Evolutionary conservation across 1,284 basidiomycete genomes (phyloP), one percentile per base, ranked within the genome.

Genomic region (Tausonia pullulans): DNA sequence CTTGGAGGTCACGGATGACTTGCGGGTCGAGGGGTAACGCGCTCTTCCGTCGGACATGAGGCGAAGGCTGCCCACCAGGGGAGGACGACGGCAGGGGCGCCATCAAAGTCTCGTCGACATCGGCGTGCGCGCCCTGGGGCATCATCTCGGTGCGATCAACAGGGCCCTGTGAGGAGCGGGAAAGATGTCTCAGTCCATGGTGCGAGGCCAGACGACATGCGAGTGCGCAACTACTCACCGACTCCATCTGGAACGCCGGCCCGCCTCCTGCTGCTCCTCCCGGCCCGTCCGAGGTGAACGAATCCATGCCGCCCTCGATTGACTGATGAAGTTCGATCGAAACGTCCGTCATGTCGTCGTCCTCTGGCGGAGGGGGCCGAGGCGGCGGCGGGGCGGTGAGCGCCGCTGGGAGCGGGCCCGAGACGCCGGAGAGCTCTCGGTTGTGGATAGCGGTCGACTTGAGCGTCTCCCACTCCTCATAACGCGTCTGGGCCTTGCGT

Each of bases 1-100:
- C 86, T 77, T 93, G 88, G 61, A 95, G 79, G 78, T 94, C 91
- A 52, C 87, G 85, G 71, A 93, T 79, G 46, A 94, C 91, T 49
- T 84, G 83, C 1, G 91, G 90, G 75, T 95, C 91, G 70, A 93
- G 86, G 78, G 88, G 89, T 69, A 91, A 79, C 57, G 89, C 87
- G 73, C 88, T 90, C 79, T 87, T 89, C 74, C 88, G 81, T 71
- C 88, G 84, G 54, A 88, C 83, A 76, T 91, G 88, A 66, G 87
- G 79, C 27, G 50, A 48, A n/a, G 27, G 27, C 27, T 27, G 27
- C 27, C 27, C 27, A 43, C 60, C 52, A n/a, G 60, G 50, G 13
- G 60, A 61, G 7, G 56, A 51, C 27, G 50, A 39, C 56, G 9
- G 63, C 41, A 48, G 45, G 43, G 63, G 41, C 50, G 39, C 48